A percentile compares a stretch with the other conserved stretches of the same genome.
These are phyloP conservation scores for Fagopyrum homotropicum DNA, from an alignment of 148 eudicot genomes.

Conservation along the genomic window DNA sequence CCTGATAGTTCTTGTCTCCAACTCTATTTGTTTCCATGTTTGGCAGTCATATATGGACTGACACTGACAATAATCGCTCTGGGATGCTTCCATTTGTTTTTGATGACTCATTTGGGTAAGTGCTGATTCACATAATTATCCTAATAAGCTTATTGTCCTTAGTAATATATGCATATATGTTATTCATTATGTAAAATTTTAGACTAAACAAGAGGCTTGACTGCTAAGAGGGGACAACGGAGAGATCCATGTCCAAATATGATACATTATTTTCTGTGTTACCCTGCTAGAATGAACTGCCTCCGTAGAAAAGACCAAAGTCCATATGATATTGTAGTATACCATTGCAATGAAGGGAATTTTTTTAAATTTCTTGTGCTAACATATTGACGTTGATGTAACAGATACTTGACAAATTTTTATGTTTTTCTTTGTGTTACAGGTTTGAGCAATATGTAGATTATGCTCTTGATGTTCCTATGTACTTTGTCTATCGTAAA, in stretches of 20 bases:
- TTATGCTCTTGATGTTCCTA: conserved; percentile 95
- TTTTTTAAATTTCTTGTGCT: neutral
- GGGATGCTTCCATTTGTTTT: conserved; percentile 98
- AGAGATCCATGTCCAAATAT: neutral
- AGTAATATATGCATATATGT: neutral
- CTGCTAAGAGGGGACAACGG: neutral
- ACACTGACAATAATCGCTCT: conserved; percentile 75
- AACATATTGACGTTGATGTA: neutral
- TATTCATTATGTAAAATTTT: neutral
- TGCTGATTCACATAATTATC: conserved; percentile 10
- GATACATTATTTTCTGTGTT: neutral
- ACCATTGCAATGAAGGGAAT: neutral
- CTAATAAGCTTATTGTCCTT: neutral
- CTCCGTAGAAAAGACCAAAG: neutral
- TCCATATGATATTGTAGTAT: neutral
- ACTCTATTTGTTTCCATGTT: conserved; percentile 15
- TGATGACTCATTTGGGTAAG: conserved; percentile 87
- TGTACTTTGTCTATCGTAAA: conserved; percentile 86
- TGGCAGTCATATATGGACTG: conserved; percentile 85
- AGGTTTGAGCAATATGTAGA: conserved; percentile 97
- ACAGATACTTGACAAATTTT: neutral
- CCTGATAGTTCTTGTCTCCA: conserved; percentile 13
- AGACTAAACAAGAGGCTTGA: neutral
- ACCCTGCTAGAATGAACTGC: conserved; percentile 2
- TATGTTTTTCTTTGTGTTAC: conserved; percentile 18